phyloP scores from a whole-genome alignment of 164 flowering plant genomes.

The Piper betle region DNA sequence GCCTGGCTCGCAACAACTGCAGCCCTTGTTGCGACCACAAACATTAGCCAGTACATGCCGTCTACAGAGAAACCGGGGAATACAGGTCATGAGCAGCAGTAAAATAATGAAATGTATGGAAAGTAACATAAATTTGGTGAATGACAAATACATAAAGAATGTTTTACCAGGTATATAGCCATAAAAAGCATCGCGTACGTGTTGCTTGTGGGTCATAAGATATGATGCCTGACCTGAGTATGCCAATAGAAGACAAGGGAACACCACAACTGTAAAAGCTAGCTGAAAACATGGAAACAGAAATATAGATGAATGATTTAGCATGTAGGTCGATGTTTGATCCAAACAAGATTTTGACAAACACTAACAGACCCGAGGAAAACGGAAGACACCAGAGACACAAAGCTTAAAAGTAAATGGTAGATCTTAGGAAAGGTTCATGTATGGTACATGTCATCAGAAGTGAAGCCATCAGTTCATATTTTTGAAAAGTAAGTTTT shows the following conservation, averaged over 20 bases:
- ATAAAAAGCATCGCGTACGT: slow-evolving; percentile 69
- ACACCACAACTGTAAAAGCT: slow-evolving; percentile 82
- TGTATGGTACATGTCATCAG: no score
- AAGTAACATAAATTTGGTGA: slow-evolving; percentile 39
- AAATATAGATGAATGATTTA: slow-evolving; percentile 36
- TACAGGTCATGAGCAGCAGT: not conserved
- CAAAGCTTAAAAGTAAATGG: no score
- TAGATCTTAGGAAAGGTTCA: no score
- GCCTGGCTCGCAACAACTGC: slow-evolving; percentile 93
- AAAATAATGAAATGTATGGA: slow-evolving; percentile 19
- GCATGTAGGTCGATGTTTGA: slow-evolving; percentile 49
- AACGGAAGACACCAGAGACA: no score
- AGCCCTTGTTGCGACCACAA: slow-evolving; percentile 66
- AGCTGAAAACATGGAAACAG: slow-evolving; percentile 14
- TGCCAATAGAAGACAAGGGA: slow-evolving; percentile 89
- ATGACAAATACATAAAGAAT: slow-evolving; percentile 9
- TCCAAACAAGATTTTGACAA: not conserved
- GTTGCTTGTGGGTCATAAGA: slow-evolving; percentile 46
- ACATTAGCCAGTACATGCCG: slow-evolving; percentile 77
- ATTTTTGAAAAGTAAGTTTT: no score
- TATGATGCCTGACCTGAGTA: slow-evolving; percentile 96
- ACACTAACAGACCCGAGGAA: no score
- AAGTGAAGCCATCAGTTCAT: no score
- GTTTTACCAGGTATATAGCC: slow-evolving; percentile 79
- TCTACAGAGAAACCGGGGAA: slow-evolving; percentile 33